A percentile compares a stretch with the other conserved stretches of the same genome.
Evolutionary conservation across 306 rosid genomes (phyloP).

Genomic region (Vigna nakashimae): DNA sequence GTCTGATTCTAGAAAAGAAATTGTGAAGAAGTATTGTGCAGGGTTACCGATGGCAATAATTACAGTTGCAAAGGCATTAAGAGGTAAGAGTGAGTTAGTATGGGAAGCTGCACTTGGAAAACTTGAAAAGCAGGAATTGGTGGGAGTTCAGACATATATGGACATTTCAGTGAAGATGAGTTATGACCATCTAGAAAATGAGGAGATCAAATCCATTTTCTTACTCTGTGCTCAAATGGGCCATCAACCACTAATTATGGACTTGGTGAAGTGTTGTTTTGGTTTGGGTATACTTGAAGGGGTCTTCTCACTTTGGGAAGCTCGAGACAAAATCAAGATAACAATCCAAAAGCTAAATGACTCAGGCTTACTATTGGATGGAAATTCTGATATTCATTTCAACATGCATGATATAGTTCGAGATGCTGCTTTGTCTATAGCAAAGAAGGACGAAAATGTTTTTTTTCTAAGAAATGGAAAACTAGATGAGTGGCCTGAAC

Average conservation of each 20-base stretch:
- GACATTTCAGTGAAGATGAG: background rate
- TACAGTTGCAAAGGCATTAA: no score
- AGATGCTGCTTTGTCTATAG: conserved; percentile 30
- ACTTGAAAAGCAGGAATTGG: no score
- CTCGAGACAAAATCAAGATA: background rate
- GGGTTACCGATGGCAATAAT: no score
- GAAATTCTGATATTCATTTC: background rate
- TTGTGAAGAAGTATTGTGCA: no score
- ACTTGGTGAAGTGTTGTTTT: conserved; percentile 15
- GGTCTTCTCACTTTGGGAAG: background rate
- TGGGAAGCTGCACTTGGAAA: no score
- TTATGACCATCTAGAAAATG: conserved; percentile 21
- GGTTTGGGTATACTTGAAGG: conserved; percentile 17
- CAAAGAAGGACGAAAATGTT: background rate
- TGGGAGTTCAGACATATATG: no score
- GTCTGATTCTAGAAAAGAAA: no score
- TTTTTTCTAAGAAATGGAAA: background rate
- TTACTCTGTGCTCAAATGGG: conserved; percentile 16
- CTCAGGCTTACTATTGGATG: background rate
- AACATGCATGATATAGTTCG: conserved; percentile 30
- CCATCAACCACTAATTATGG: background rate
- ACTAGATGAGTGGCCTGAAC: conserved; percentile 36
- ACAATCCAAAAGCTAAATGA: conserved; percentile 1
- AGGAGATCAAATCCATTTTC: background rate
- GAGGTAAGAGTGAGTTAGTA: no score